phyloP scores from a whole-genome alignment of 805 yeast species.

The Hagleromyces aurorensis region DNA sequence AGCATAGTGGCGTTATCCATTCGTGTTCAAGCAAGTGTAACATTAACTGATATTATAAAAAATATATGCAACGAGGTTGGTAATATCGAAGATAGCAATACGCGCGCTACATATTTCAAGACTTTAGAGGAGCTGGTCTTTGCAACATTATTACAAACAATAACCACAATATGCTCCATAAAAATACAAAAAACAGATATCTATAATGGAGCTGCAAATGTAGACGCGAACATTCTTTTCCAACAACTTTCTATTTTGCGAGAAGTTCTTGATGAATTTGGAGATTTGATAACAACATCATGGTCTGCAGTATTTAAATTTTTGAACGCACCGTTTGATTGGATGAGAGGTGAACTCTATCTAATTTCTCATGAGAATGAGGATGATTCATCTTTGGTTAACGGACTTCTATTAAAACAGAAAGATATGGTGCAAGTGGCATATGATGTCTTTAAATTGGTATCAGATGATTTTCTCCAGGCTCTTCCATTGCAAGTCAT shows the following conservation, averaged over 20 bases:
- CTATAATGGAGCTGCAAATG: slow-evolving; percentile 35
- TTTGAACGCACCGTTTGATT: slow-evolving; percentile 46
- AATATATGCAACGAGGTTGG: slow-evolving; percentile 24
- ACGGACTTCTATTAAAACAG: slow-evolving; percentile 38
- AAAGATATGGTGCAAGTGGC: slow-evolving; percentile 50
- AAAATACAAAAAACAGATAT: slow-evolving; percentile 25
- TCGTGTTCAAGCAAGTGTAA: slow-evolving; percentile 41
- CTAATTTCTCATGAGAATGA: slow-evolving; percentile 21
- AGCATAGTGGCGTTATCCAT: slow-evolving; percentile 33
- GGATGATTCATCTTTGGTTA: slow-evolving; percentile 27
- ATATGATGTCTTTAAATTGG: slow-evolving; percentile 74
- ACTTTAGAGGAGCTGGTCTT: slow-evolving; percentile 42
- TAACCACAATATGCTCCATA: slow-evolving; percentile 35
- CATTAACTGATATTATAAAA: slow-evolving; percentile 44
- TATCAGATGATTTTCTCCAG: slow-evolving; percentile 77
- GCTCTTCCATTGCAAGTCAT: slow-evolving; percentile 62
- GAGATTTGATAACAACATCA: slow-evolving; percentile 47
- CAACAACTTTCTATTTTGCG: slow-evolving; percentile 56
- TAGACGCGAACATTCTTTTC: slow-evolving; percentile 62
- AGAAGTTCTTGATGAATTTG: slow-evolving; percentile 71
- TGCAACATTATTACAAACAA: slow-evolving; percentile 39
- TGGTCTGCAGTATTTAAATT: slow-evolving; percentile 72
- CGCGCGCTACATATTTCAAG: slow-evolving; percentile 9
- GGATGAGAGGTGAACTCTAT: slow-evolving; percentile 26
- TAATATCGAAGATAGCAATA: slow-evolving; percentile 14